Evolutionary conservation across 176 grass and related monocot species (phyloP).

Genomic region (barley (Hordeum vulgare)): DNA sequence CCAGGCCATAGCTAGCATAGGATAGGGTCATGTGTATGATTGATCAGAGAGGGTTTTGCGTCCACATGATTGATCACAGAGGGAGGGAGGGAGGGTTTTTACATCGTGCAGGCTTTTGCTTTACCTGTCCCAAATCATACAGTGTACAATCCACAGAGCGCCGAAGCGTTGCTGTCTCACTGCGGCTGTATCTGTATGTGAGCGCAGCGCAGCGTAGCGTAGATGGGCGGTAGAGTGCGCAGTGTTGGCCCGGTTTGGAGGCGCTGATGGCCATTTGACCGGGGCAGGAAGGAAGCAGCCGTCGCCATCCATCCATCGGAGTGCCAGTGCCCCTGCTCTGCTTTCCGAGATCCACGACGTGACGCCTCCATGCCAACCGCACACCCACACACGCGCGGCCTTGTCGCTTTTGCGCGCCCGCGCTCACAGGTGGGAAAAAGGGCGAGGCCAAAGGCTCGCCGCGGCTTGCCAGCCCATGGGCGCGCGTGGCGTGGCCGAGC

Average conservation of each 20-base stretch:
- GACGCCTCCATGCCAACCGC: conserved; percentile 19
- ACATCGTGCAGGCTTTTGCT: conserved; percentile 29
- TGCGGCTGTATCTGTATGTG: neutral
- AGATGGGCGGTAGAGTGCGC: neutral
- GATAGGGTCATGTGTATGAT: neutral
- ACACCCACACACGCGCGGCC: neutral
- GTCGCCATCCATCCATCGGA: no score
- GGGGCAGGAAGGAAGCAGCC: neutral
- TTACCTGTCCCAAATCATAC: conserved; percentile 13
- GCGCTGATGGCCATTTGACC: conserved; percentile 5
- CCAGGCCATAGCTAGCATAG: neutral
- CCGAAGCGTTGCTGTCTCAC: neutral
- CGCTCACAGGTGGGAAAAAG: neutral
- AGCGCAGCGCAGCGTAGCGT: neutral
- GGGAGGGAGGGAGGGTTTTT: neutral
- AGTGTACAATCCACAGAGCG: neutral
- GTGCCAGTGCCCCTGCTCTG: no score
- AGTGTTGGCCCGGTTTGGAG: neutral
- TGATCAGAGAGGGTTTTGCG: neutral
- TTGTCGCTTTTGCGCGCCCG: conserved; percentile 12
- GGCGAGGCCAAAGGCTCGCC: neutral
- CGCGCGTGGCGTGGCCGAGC: neutral
- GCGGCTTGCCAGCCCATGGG: neutral
- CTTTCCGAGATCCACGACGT: conserved; percentile 31
- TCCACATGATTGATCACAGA: conserved; percentile 7